Percentiles rank a stretch among this genome's conserved stretches.
phyloP scores from a whole-genome alignment of 805 yeast genomes.

The Geotrichum ghanense region DNA sequence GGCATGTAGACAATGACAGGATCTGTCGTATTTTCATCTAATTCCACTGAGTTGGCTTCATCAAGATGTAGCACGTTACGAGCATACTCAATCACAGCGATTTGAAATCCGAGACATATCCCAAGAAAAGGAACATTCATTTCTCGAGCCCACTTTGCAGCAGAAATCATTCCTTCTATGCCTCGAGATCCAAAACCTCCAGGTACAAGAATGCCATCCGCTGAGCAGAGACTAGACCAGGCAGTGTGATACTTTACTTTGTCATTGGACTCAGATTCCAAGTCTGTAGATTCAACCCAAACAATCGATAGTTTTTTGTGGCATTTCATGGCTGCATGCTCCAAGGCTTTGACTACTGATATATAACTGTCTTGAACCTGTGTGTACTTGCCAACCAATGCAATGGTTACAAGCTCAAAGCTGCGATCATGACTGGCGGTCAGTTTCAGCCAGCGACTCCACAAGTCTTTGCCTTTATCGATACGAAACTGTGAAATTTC shows the following conservation, averaged over 20 bases:
- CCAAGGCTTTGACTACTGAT: slow-evolving; percentile 89
- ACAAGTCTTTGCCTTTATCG: slow-evolving; percentile 53
- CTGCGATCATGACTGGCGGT: slow-evolving; percentile 75
- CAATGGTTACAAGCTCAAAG: slow-evolving; percentile 81
- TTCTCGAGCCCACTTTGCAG: slow-evolving; percentile 97
- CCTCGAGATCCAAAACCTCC: slow-evolving; percentile 98
- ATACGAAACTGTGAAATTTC: slow-evolving; percentile 37
- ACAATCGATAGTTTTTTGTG: slow-evolving; percentile 72
- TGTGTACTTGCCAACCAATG: slow-evolving; percentile 95
- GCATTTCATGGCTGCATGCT: slow-evolving; percentile 89
- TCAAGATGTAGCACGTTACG: slow-evolving; percentile 60
- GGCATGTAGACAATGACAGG: slow-evolving; percentile 95
- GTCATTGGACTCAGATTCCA: slow-evolving; percentile 58
- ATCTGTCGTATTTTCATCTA: slow-evolving; percentile 49
- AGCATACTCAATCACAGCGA: slow-evolving; percentile 89
- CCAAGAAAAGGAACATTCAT: slow-evolving; percentile 90
- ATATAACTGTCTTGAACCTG: slow-evolving; percentile 89
- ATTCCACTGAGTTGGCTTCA: slow-evolving; percentile 73
- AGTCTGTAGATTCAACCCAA: slow-evolving; percentile 93
- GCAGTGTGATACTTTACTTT: slow-evolving; percentile 84
- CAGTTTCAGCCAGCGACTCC: slow-evolving; percentile 67
- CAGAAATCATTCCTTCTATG: slow-evolving; percentile 95
- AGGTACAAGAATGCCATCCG: slow-evolving; percentile 95
- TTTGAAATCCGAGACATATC: slow-evolving; percentile 93
- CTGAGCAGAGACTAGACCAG: slow-evolving; percentile 86